Percentiles rank a stretch among this genome's conserved stretches.
Evolutionary conservation across 306 rosid genomes (phyloP).

Genomic region (Aeschynomene evenia): DNA sequence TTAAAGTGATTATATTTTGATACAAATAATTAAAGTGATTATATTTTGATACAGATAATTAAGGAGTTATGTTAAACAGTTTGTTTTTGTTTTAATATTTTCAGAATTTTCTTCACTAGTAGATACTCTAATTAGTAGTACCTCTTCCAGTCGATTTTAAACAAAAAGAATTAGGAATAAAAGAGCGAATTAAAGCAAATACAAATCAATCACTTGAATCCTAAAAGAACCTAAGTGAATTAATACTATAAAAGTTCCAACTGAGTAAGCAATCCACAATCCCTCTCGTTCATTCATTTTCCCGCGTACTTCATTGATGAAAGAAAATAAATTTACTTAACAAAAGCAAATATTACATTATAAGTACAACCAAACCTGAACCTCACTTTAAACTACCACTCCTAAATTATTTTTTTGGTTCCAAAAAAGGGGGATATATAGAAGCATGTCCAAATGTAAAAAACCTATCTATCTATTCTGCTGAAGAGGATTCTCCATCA

Average conservation of each 20-base stretch:
- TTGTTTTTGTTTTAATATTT: neutral
- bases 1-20: too few relatives aligned
- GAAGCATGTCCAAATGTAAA: conserved; percentile 35
- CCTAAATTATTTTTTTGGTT: conserved; percentile 20
- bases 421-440: conserved; percentile 31
- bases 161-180: neutral
- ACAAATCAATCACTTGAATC: neutral
- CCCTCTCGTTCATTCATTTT: conserved; percentile 30
- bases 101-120: neutral
- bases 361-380: conserved; percentile 42
- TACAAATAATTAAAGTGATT: too few relatives aligned
- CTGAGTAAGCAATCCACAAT: conserved; percentile 20
- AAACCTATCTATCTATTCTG: conserved; percentile 38
- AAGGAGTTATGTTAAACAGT: too few relatives aligned
- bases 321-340: conserved; percentile 29
- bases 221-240: neutral
- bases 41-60: too few relatives aligned
- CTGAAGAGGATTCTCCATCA: conserved; percentile 26
- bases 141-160: neutral
- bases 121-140: neutral
- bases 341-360: conserved; percentile 30
- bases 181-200: neutral
- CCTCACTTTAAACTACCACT: conserved; percentile 20
- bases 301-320: conserved; percentile 13
- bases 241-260: conserved; percentile 22